Base-by-base conservation (phyloP, 2,329 filamentous ascomycete species). In the Madurella mycetomatis region DNA sequence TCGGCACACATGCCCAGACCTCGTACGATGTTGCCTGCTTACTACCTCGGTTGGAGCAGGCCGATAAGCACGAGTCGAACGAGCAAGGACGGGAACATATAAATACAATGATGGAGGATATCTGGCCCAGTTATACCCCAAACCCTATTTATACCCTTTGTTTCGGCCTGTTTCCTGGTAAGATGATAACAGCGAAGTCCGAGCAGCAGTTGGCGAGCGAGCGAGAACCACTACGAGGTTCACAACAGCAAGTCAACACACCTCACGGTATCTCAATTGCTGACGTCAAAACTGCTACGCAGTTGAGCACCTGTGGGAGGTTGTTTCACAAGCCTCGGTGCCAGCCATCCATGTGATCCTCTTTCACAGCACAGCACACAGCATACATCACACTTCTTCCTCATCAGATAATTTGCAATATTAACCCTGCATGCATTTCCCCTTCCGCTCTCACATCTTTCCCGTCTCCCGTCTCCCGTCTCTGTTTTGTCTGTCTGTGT, bases 401-500 rank as follows among this genome's bases (percentile, higher is more conserved):
- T 17, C 31, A 34, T 37, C 17, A 17, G 39, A 39, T 48, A 37
- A 25, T 37, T 5, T 37, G 34, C 34, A 37, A 37, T 15, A 37
- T 37, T 4, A 15, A 11, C n/a, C n/a, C 9, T 37, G 16, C 9
- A 25, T 17, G 17, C 42, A 42, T 53, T 44, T 32, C 43, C 40
- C 42, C 16, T 32, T 25, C 43, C 40, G 30, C 19, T 16, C 25
- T 49, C 17, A 32, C 9, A 41, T 41, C 16, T 31, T n/a, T 30
- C 48, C 9, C 41, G 18, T 34, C 18, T 30, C 19, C 39, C 25
- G 17, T 46, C 32, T 44, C n/a, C n/a, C n/a, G 40, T 54, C 34
- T 34, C 18, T 31, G n/a, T 7, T 19, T 30, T 54, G 16, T 40
- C 45, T 49, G 32, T 47, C 30, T 55, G 49, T 47, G 46, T 52